Evolutionary conservation across 768 basidiomycete species (phyloP), one percentile per base, ranked within the genome.

Genomic region (Panaeolus papilionaceus): DNA sequence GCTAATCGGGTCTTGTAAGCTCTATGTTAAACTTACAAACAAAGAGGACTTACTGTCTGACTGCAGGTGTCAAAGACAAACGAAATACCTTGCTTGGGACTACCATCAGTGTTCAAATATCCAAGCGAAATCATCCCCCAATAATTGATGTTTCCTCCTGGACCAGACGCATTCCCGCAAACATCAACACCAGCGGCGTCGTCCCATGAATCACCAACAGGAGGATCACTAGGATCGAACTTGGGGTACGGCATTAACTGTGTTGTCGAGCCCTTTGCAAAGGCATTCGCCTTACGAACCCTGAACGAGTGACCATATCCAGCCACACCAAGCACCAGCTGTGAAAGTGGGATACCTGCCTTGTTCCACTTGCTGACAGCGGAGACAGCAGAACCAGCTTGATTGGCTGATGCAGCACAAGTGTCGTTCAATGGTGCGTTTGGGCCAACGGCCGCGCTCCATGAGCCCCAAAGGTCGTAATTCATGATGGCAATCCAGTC

Each of bases 341-440:
- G 74, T 54, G 82, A 75, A 10, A 82, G 77, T 23, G 95, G 92
- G 75, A 98, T 87, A 38, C 93, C 93, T 28, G 95, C 94, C 0
- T 75, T 76, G 1, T 82, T 85, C 96, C 96, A 98, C 12, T 83
- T 81, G 6, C 81, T 74, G 42, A 98, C 85, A 4, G 93, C 92
- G 28, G 88, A 88, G 5, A 84, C 81, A 11, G 93, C 95, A 66
- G 94, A 96, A 4, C 93, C 94, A 28, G 82, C 80, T 67, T 90
- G 90, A 66, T 87, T 82, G 8, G 77, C 74, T 9, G 86, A 76
- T 39, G 87, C 72, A 0, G 89, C 87, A 74, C 96, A 98, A 0
- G 85, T 83, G 77, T 97, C 90, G 51, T 90, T 81, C n/a, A 98
- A 85, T 8, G 96, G 95, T 4, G 96, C 89, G 77, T 96, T 97